These are phyloP conservation scores for Tetracladium setigerum DNA, from an alignment of 495 filamentous ascomycete genomes.

Conservation along the genomic window DNA sequence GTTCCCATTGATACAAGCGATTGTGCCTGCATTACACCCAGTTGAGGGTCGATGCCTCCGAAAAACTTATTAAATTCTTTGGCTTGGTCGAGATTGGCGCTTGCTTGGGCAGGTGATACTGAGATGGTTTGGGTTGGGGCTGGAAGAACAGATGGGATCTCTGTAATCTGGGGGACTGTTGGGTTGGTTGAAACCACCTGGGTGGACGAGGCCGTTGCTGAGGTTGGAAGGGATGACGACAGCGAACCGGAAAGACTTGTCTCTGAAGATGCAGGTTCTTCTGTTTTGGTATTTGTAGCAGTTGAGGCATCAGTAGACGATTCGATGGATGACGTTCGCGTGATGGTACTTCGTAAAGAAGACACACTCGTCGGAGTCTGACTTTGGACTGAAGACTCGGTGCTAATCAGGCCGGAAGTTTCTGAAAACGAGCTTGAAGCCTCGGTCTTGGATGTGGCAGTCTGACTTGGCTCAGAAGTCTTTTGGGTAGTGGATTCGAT, in stretches of 20 bases:
- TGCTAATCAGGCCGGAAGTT: too few species aligned
- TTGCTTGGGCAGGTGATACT: neutral
- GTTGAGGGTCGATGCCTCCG: conserved; percentile 17
- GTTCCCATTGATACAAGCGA: conserved; percentile 19
- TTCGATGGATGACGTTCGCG: too few species aligned
- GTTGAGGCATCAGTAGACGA: too few species aligned
- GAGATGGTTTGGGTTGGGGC: conserved; percentile 4
- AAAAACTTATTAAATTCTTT: conserved; percentile 23
- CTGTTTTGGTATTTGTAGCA: too few species aligned
- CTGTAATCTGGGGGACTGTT: neutral
- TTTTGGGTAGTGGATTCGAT: too few species aligned
- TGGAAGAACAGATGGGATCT: neutral
- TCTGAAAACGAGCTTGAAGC: too few species aligned
- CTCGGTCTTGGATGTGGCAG: too few species aligned
- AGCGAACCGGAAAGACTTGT: neutral
- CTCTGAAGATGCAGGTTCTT: neutral
- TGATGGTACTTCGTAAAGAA: too few species aligned
- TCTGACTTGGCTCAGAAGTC: too few species aligned
- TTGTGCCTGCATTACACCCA: conserved; percentile 10
- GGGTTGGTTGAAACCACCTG: neutral
- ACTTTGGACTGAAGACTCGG: too few species aligned
- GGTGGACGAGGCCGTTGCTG: neutral
- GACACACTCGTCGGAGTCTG: too few species aligned
- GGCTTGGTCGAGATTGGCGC: conserved; percentile 17
- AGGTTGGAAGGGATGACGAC: neutral